These are phyloP conservation scores for Closterium sp. DNA, from an alignment of 139 green algal species.

Conservation along the genomic window DNA sequence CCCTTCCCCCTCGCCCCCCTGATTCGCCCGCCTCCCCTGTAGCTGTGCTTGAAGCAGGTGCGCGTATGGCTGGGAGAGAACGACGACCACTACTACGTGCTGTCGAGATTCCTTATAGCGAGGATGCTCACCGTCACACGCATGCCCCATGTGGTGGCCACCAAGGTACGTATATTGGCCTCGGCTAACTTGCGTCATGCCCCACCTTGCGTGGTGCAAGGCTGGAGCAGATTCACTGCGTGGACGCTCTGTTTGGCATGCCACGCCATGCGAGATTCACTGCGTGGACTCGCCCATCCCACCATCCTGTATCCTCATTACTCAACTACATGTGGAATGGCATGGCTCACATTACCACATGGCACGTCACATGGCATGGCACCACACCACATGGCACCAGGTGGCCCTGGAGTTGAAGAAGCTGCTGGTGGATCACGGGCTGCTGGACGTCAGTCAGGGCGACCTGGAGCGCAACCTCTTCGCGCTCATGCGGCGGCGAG, in stretches of 20 bases:
- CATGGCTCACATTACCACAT: too few relatives aligned
- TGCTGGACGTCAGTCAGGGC: constrained; percentile 71
- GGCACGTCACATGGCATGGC: background rate
- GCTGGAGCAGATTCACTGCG: too few relatives aligned
- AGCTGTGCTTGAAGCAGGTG: constrained; percentile 5
- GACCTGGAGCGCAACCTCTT: constrained; percentile 83
- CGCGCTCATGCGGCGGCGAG: constrained; percentile 65
- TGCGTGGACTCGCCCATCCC: background rate
- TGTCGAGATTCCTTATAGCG: constrained; percentile 86
- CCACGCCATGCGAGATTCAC: background rate
- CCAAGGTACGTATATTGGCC: constrained; percentile 66
- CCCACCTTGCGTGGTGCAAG: too few relatives aligned
- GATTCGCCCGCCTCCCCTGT: background rate
- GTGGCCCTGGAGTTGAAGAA: constrained; percentile 93
- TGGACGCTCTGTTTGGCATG: background rate
- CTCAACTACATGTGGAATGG: background rate
- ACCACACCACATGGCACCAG: background rate
- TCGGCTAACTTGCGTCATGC: too few relatives aligned
- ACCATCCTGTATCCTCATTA: background rate
- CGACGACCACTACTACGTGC: constrained; percentile 83
- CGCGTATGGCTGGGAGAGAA: constrained; percentile 31
- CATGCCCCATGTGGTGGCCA: constrained; percentile 60
- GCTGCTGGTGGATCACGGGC: constrained; percentile 79
- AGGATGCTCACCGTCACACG: constrained; percentile 86
- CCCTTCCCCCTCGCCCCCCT: background rate